Conservation (phyloP, 495 filamentous ascomycete genomes). For the Trichoderma erinaceum region DNA sequence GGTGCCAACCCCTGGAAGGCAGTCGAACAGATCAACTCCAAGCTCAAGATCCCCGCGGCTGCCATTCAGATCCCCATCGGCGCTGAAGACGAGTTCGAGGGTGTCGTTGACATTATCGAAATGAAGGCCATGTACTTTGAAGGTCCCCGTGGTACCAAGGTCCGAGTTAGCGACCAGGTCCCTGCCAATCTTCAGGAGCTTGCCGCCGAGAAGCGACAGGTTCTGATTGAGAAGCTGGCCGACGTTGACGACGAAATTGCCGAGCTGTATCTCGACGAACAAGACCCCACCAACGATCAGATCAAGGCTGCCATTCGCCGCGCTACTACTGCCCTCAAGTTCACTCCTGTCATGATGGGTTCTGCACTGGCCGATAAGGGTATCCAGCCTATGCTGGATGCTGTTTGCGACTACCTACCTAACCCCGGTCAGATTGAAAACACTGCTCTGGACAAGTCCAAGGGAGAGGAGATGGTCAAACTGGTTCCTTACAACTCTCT, state of each 20-base stretch:
- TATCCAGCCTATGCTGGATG: slow-evolving; percentile 95
- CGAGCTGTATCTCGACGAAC: slow-evolving; percentile 88
- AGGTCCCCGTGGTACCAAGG: slow-evolving; percentile 66
- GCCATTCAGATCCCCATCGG: slow-evolving; percentile 96
- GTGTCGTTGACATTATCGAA: slow-evolving; percentile 85
- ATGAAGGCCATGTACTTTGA: slow-evolving; percentile 94
- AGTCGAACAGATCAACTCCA: slow-evolving; percentile 92
- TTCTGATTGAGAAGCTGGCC: slow-evolving; percentile 90
- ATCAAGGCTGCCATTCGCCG: slow-evolving; percentile 86
- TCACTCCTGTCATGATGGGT: slow-evolving; percentile 94
- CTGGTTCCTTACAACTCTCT: slow-evolving; percentile 87
- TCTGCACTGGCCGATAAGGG: slow-evolving; percentile 91
- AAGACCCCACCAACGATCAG: slow-evolving; percentile 66
- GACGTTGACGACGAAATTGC: slow-evolving; percentile 99
- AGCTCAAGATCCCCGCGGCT: slow-evolving; percentile 85
- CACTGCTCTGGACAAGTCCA: slow-evolving; percentile 75
- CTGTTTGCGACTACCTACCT: slow-evolving; percentile 91
- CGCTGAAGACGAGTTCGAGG: slow-evolving; percentile 83
- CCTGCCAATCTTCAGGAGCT: slow-evolving; percentile 68
- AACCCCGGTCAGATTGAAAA: slow-evolving; percentile 91
- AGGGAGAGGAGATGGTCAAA: slow-evolving; percentile 71
- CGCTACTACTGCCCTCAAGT: slow-evolving; percentile 81
- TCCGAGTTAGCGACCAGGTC: slow-evolving; percentile 67
- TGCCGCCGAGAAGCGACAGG: slow-evolving; percentile 69
- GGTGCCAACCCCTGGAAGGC: slow-evolving; percentile 98